Evolutionary conservation across 495 filamentous ascomycete genomes (phyloP).

Genomic region (Aspergillus mulundensis): DNA sequence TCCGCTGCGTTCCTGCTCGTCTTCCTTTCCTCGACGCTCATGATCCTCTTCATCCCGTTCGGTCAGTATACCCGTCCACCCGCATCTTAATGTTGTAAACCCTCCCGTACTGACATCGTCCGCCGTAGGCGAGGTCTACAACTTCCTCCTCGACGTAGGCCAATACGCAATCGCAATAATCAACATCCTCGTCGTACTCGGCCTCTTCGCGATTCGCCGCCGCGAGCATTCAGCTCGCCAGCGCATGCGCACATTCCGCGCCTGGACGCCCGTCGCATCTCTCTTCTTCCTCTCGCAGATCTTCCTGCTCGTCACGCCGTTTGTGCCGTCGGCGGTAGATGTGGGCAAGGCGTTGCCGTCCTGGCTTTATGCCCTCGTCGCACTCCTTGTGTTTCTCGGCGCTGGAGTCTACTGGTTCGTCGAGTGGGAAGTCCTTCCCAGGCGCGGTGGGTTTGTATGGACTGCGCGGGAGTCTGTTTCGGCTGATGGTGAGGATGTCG

Average conservation of each 20-base stretch:
- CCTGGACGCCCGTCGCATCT: slow-evolving; percentile 44
- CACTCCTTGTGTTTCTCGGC: slow-evolving; percentile 26
- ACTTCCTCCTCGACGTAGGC: slow-evolving; percentile 65
- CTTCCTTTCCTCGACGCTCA: slow-evolving; percentile 58
- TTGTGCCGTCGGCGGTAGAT: slow-evolving; percentile 24
- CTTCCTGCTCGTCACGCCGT: slow-evolving; percentile 38
- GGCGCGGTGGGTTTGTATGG: slow-evolving; percentile 3
- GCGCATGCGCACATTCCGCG: slow-evolving; percentile 54
- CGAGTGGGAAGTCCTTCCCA: slow-evolving; percentile 4
- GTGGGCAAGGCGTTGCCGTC: slow-evolving; percentile 31
- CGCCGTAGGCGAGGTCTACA: slow-evolving; percentile 49
- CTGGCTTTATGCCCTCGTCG: slow-evolving; percentile 35
- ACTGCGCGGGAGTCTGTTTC: slow-evolving; percentile 2
- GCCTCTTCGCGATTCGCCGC: slow-evolving; percentile 60
- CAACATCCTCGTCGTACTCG: slow-evolving; percentile 51
- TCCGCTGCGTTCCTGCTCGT: slow-evolving; percentile 58
- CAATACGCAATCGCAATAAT: slow-evolving; percentile 61
- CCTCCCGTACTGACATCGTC: neutral
- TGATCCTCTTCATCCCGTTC: slow-evolving; percentile 58
- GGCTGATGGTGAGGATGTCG: slow-evolving; percentile 1
- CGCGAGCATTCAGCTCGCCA: slow-evolving; percentile 20
- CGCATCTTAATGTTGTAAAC: too few relatives aligned
- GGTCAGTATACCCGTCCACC: slow-evolving; percentile 15
- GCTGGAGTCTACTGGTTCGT: slow-evolving; percentile 32
- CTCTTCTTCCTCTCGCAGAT: slow-evolving; percentile 35